These are phyloP conservation scores for Hygrocybe coccinea DNA, from an alignment of 768 basidiomycete genomes.

Conservation along the genomic window DNA sequence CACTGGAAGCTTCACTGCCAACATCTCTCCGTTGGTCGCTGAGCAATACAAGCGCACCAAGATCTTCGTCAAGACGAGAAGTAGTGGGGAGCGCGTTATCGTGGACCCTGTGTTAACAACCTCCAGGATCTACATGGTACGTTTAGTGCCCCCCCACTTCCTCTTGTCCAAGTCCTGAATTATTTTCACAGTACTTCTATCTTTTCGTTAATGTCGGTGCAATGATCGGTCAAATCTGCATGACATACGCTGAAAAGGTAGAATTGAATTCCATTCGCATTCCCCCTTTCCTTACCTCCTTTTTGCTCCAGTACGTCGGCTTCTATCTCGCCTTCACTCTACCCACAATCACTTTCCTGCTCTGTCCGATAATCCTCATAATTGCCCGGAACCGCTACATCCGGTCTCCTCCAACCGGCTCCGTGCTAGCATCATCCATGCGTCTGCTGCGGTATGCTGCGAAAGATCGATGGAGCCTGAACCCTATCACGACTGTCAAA, in stretches of 20 bases:
- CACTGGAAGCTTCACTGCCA: conserved; percentile 72
- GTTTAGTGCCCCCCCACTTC: conserved; percentile 5
- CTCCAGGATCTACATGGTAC: conserved; percentile 67
- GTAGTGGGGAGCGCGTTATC: conserved; percentile 65
- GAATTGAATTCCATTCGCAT: not conserved
- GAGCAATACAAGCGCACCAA: conserved; percentile 63
- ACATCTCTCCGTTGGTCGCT: conserved; percentile 72
- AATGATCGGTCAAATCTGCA: conserved; percentile 59
- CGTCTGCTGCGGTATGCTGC: conserved; percentile 46
- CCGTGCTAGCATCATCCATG: conserved; percentile 49
- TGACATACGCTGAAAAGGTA: conserved; percentile 66
- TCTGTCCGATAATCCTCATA: conserved; percentile 58
- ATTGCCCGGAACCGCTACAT: conserved; percentile 51
- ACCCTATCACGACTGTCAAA: conserved; percentile 44
- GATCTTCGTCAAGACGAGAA: conserved; percentile 47
- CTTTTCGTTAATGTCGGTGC: conserved; percentile 72
- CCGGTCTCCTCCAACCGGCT: conserved; percentile 59
- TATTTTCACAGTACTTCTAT: conserved; percentile 50
- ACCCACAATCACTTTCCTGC: conserved; percentile 54
- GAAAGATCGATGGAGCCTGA: conserved; percentile 49
- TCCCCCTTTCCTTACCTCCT: not conserved
- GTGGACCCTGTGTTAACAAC: conserved; percentile 68
- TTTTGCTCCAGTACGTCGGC: conserved; percentile 51
- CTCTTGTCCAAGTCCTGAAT: not conserved
- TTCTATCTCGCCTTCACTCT: conserved; percentile 64